Percentiles rank a stretch among this genome's conserved stretches.
Conservation (phyloP, 768 basidiomycete species). For the Tricholoma matsutake region DNA sequence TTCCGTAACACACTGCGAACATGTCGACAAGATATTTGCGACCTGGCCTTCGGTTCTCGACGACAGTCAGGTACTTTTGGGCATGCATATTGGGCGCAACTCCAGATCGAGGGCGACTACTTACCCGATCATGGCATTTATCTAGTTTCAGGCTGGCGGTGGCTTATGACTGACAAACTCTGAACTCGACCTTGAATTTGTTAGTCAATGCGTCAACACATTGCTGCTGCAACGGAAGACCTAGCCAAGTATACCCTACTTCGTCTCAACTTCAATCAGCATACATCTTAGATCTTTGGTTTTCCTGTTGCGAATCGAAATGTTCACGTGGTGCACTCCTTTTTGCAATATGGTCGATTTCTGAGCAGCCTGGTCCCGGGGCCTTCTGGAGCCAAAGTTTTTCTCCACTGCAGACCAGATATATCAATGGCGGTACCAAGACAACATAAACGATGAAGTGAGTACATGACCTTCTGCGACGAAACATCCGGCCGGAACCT, state of each 20-base stretch:
- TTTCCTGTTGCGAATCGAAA: too few species aligned
- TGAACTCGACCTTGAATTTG: background rate
- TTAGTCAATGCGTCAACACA: background rate
- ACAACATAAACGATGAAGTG: background rate
- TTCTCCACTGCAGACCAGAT: background rate
- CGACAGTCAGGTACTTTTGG: background rate
- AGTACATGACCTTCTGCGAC: background rate
- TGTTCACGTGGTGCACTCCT: too few species aligned
- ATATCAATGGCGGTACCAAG: background rate
- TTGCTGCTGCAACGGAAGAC: background rate
- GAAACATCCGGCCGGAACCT: background rate
- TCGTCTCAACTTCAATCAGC: too few species aligned
- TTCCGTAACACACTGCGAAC: background rate
- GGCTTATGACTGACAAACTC: background rate
- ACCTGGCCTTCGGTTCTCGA: background rate
- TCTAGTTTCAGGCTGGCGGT: background rate
- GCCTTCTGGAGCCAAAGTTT: background rate
- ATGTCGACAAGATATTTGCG: background rate
- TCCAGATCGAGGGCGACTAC: background rate
- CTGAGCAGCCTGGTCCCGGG: too few species aligned
- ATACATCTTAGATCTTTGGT: too few species aligned
- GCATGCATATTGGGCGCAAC: background rate
- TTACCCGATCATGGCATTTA: background rate
- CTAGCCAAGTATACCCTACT: background rate
- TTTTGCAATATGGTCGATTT: background rate